Base-by-base conservation (phyloP, 768 basidiomycete genomes). In the Pulveroboletus ravenelii region DNA sequence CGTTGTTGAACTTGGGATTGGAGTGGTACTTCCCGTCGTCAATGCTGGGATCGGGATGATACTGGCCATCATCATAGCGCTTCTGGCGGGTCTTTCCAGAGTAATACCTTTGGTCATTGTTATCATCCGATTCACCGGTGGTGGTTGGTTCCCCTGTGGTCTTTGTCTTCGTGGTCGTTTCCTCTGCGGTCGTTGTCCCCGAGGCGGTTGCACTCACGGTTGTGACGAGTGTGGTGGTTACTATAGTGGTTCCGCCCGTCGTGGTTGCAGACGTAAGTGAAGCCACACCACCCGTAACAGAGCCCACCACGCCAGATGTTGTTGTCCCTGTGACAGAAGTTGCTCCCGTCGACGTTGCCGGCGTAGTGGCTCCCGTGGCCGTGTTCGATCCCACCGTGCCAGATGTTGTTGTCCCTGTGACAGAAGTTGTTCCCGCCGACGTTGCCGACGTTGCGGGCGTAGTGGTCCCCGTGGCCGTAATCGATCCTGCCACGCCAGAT, bases 41-140 rank as follows among this genome's bases (percentile, higher is more conserved):
- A 12, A 30, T 46, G 27, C 18, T 29, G 17, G 42, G 0, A 8
- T 44, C 39, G 2, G 53, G 48, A 25, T 59, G 57, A 34, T 58
- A 55, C 30, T 52, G 32, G 20, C 55, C 56, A 27, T 51, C 55
- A 9, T 58, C 56, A 12, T 30, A 35, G 10, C 46, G 58, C 34
- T 49, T 50, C 27, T 18, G 29, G 14, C 12, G 29, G 12, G 30
- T 41, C 37, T 23, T 30, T 12, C 43, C 40, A 18, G 40, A 41
- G 23, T n/a, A 39, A 37, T 41, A n/a, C 27, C 41, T 35, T 30
- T 32, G 5, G 52, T 48, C 8, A 17, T 18, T 20, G 25, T 12
- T 15, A 27, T 30, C 20, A 23, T 4, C 20, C 20, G 20, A 4
- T 4, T 4, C 4, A 15, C 4, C 38, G 18, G 48, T 29, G 0